Conservation (phyloP, 192 early-diverging fungal genomes). For the Jimgerdemannia lactiflua region DNA sequence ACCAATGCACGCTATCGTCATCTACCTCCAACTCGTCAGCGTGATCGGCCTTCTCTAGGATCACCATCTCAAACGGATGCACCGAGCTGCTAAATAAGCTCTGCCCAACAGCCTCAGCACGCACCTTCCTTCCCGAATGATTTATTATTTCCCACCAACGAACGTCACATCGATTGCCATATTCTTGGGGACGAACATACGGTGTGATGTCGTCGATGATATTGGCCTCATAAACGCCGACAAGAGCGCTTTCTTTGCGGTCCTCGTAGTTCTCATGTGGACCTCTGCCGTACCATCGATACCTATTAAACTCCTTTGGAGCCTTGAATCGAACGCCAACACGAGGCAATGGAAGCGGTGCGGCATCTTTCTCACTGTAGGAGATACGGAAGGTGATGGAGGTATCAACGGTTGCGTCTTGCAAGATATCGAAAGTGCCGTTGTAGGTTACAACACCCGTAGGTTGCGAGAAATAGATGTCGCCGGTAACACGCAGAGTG, state of each 20-base stretch:
- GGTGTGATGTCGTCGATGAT: constrained; percentile 5
- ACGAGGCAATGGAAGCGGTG: constrained; percentile 6
- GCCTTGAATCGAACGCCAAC: constrained; percentile 5
- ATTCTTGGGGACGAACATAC: constrained; percentile 8
- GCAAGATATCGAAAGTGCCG: not conserved
- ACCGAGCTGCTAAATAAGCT: constrained; percentile 6
- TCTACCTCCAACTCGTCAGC: constrained; percentile 8
- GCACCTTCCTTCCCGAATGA: not conserved
- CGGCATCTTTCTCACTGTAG: not conserved
- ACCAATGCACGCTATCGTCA: constrained; percentile 1
- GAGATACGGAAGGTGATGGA: not conserved
- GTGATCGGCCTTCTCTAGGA: constrained; percentile 4
- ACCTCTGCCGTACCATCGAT: constrained; percentile 5
- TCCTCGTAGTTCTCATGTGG: constrained; percentile 14
- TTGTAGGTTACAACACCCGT: not conserved
- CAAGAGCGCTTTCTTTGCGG: constrained; percentile 5
- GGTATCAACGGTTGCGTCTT: not conserved
- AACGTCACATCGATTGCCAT: constrained; percentile 10
- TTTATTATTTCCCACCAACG: constrained; percentile 8
- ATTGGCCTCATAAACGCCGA: constrained; percentile 4
- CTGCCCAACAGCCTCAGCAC: not conserved
- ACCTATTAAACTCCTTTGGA: not conserved
- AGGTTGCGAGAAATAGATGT: not conserved
- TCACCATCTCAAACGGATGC: constrained; percentile 4
- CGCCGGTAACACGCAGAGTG: constrained; percentile 1